phyloP scores from a whole-genome alignment of 2,329 filamentous ascomycete species.

The Colletotrichum theobromicola region DNA sequence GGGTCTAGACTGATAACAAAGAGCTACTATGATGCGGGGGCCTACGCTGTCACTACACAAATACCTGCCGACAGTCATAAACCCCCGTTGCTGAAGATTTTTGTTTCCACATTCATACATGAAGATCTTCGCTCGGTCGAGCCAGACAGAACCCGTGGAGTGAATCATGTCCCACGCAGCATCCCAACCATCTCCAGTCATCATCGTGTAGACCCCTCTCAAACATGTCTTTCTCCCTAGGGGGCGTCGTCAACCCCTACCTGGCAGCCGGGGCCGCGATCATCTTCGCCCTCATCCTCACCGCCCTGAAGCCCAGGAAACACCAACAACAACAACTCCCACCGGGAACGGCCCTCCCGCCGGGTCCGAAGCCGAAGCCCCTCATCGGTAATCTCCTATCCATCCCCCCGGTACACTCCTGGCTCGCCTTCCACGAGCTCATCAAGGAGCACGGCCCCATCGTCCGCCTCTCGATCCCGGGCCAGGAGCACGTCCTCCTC shows the following conservation, averaged over 20 bases:
- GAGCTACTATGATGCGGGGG: neutral
- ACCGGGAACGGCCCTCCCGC: slow-evolving; percentile 10
- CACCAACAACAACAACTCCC: neutral
- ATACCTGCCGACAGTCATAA: neutral
- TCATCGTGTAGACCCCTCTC: neutral
- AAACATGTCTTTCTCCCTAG: neutral
- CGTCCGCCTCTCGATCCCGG: slow-evolving; percentile 48
- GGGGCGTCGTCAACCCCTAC: neutral
- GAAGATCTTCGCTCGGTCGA: neutral
- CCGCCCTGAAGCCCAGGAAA: neutral
- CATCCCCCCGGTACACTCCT: slow-evolving; percentile 39
- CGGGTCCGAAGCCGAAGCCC: slow-evolving; percentile 10
- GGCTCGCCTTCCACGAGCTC: slow-evolving; percentile 45
- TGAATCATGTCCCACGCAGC: neutral
- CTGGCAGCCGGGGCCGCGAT: neutral
- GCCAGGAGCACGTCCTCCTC: slow-evolving; percentile 39
- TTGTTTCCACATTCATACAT: neutral
- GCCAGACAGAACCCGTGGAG: neutral
- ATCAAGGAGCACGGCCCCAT: slow-evolving; percentile 41
- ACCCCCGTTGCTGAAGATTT: neutral
- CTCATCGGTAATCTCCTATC: slow-evolving; percentile 37
- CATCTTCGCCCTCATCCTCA: neutral
- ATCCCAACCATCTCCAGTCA: neutral
- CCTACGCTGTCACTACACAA: neutral
- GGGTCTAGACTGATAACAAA: neutral